Conservation (phyloP, 495 filamentous ascomycete genomes). For the Talaromyces liani region DNA sequence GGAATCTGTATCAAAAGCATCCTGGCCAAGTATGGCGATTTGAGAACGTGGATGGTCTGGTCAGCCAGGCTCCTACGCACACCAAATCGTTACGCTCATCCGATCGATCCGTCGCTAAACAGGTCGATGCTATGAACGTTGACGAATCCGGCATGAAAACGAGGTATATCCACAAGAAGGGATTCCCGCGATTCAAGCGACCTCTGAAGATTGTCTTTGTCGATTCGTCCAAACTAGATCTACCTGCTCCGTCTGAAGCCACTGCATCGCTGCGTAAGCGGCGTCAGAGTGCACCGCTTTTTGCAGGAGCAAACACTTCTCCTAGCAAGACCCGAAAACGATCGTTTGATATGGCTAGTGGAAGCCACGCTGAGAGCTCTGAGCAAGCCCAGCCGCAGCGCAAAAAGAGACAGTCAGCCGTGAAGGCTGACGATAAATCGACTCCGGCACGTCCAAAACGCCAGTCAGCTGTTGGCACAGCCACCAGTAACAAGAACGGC, state of each 20-base stretch:
- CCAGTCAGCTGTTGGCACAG: neutral
- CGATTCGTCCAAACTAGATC: conserved; percentile 3
- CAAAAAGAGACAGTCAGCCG: conserved; percentile 3
- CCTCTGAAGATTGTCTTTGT: conserved; percentile 6
- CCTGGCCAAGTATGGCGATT: conserved; percentile 1
- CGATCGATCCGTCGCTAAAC: neutral
- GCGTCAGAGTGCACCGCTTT: conserved; percentile 4
- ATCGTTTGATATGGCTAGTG: neutral
- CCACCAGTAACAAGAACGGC: neutral
- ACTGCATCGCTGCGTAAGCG: neutral
- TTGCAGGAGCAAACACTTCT: neutral
- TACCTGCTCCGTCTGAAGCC: neutral
- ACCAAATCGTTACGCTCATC: neutral
- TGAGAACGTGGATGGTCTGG: neutral
- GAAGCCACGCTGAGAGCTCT: neutral
- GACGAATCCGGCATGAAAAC: neutral
- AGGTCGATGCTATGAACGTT: neutral
- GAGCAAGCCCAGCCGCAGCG: neutral
- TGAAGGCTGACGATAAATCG: neutral
- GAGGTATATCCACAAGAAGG: conserved; percentile 1
- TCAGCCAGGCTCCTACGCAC: neutral
- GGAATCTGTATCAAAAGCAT: conserved; percentile 23
- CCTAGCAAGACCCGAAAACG: conserved; percentile 4
- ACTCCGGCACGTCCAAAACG: neutral
- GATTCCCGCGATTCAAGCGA: conserved; percentile 5